Base-by-base conservation (phyloP, 148 eudicot species). In the Polygonum maritimum region DNA sequence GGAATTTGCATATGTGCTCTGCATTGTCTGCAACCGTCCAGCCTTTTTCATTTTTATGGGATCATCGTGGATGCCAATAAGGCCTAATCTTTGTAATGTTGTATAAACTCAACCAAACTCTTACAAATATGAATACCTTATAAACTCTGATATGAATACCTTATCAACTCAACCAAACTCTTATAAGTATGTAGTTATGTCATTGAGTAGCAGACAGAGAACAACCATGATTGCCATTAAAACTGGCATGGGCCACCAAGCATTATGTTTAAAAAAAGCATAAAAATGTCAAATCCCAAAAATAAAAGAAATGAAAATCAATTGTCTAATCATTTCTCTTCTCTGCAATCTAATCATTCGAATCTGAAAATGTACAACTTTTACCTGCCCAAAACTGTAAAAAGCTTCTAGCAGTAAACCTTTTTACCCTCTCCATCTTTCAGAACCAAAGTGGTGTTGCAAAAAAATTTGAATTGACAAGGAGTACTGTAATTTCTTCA, bases 1-100 rank as follows among this genome's bases (percentile, higher is more conserved):
- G 13, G 65, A 58, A 58, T 58, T 58, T 58, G 65, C 65, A 58
- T 58, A 58, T 58, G 65, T 58, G 3, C 65, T 58, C 65, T 58
- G 62, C 62, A 9, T 55, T 55, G 62, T 26, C 19, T 55, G 35
- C 35, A 18, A 6, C 60, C 58, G 18, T 16, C 12, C 12, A 57
- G 33, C 63, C 10, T 58, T 58, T 58, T 58, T 12, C 15, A 2
- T 10, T 26, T 22, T 58, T 58, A 22, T 26, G 19, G 63, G 63
- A 55, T 55, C 62, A 55, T 10, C 19, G n/a, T 57, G 63, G 63
- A 57, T 8, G 63, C 63, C 63, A 57, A 57, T 19, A 57, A 57
- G 63, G 63, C 63, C 63, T 55, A 55, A 5, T 18, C 22, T n/a
- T 54, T 48, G 14, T 48, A 48, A 48, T 48, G 14, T 11, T 47